Percentiles rank a stretch among this genome's conserved stretches.
Conservation (phyloP, 305 asterid genomes). For the Fraxinus latifolia region DNA sequence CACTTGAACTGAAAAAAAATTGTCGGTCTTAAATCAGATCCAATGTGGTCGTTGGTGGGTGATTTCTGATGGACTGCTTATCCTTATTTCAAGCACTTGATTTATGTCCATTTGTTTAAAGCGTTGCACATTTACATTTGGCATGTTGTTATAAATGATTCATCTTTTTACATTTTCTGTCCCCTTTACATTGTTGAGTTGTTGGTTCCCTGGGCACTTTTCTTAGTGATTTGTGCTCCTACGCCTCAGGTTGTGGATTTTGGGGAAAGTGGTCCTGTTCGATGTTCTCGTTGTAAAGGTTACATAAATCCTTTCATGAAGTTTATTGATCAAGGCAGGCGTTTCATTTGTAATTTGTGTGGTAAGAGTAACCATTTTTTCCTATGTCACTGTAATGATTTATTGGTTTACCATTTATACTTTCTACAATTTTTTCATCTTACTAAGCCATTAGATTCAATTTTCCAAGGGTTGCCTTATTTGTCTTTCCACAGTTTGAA, state of each 20-base stretch:
- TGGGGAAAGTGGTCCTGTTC: conserved; percentile 97
- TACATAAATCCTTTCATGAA: conserved; percentile 95
- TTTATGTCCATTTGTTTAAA: background rate
- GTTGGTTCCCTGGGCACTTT: background rate
- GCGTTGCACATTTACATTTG: background rate
- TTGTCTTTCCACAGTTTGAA: background rate
- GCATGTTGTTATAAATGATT: background rate
- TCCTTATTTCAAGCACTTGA: background rate
- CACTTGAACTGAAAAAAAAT: background rate
- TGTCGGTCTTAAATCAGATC: background rate
- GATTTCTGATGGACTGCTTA: background rate
- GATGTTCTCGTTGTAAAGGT: conserved; percentile 98
- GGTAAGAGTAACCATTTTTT: conserved; percentile 49
- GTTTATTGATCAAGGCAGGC: conserved; percentile 93
- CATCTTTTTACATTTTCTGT: background rate
- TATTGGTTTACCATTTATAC: background rate
- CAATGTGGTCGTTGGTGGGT: background rate
- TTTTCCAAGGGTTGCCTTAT: background rate
- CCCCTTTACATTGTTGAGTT: background rate
- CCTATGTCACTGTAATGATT: background rate
- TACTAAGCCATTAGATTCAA: background rate
- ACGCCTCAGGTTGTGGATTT: conserved; percentile 78
- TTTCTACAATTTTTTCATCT: conserved; percentile 2
- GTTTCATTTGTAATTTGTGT: conserved; percentile 89
- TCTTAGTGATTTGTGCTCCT: conserved; percentile 2